Evolutionary conservation across 2,329 filamentous ascomycete species (phyloP), one percentile per base, ranked within the genome.

Genomic region (Trichoderma pleuroti): DNA sequence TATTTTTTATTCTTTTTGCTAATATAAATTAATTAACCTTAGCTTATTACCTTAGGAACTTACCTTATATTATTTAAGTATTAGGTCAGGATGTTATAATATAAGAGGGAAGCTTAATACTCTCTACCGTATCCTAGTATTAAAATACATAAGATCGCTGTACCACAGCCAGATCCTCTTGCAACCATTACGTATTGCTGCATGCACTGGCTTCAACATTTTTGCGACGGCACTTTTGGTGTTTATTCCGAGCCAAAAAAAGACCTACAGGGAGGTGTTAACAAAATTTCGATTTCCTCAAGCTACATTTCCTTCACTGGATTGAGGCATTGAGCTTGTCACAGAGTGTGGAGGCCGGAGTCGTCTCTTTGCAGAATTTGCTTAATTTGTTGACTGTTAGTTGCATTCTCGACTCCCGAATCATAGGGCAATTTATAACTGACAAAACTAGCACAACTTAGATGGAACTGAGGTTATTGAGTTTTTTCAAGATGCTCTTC

Each of bases 141-240:
- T 16, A 42, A 42, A 42, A 42, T 18, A 42, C 36, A 42, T 4
- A 16, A 42, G 0, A 42, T 42, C 18, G 4, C 7, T 3, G 3
- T 42, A 42, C 36, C 36, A 18, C 36, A 42, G 36, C 36, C 36
- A 42, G 36, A 42, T 42, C 36, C 36, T 4, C 36, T 42, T 42
- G 16, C 16, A 4, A 18, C 16, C 16, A 30, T 68, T 14, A 9
- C 24, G 10, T 78, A 77, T 59, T 71, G 71, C 1, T 75, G 71
- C 30, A 30, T 73, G 7, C 70, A 71, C 61, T 77, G 74, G 76
- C 64, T 74, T 42, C 60, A 73, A 26, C 36, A 42, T 73, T 67
- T 76, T 24, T 61, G 59, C 21, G 21, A 39, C 9, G 32, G 59
- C 34, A 18, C 12, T 42, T 26, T 26, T 18, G 21, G 14, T n/a